A percentile compares a stretch with the other conserved stretches of the same genome.
Evolutionary conservation across 345 rosid genomes (phyloP).

Genomic region (Linum usitatissimum): DNA sequence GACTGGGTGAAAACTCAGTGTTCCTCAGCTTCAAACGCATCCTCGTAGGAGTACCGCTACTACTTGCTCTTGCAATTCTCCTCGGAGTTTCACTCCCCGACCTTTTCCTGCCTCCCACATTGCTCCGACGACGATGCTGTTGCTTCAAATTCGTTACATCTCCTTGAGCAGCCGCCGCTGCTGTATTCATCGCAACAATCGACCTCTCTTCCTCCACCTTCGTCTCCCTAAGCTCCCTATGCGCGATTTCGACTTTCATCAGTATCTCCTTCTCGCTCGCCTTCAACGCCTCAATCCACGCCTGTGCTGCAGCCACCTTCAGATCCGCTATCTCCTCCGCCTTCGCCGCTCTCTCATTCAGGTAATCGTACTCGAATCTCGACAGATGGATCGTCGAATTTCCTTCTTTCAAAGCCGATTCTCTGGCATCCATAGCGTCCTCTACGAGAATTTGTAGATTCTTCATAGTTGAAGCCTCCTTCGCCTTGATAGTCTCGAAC

Average conservation of each 20-base stretch:
- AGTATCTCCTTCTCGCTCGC: constrained; percentile 59
- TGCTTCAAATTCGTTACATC: too few relatives aligned
- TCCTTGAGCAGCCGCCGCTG: too few relatives aligned
- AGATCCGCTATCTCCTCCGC: constrained; percentile 77
- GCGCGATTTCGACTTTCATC: constrained; percentile 47
- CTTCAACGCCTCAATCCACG: constrained; percentile 80
- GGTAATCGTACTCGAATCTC: constrained; percentile 70
- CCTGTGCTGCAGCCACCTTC: constrained; percentile 85
- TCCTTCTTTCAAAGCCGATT: constrained; percentile 28
- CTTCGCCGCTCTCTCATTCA: constrained; percentile 44
- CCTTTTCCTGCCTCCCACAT: too few relatives aligned
- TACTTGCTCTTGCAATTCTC: too few relatives aligned
- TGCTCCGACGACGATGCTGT: too few relatives aligned
- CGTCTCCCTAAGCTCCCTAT: constrained; percentile 34
- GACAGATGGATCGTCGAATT: constrained; percentile 44
- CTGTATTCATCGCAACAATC: not conserved
- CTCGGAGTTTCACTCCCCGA: too few relatives aligned
- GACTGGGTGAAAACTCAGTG: too few relatives aligned
- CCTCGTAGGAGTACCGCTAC: too few relatives aligned
- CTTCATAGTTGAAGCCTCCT: constrained; percentile 51
- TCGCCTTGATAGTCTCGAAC: constrained; percentile 43
- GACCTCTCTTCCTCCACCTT: constrained; percentile 55
- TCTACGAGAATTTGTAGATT: constrained; percentile 40
- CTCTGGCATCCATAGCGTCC: constrained; percentile 35
- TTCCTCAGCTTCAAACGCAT: too few relatives aligned